Evolutionary conservation across 768 basidiomycete species (phyloP), one percentile per base, ranked within the genome.

Genomic region (Suillus lakei): DNA sequence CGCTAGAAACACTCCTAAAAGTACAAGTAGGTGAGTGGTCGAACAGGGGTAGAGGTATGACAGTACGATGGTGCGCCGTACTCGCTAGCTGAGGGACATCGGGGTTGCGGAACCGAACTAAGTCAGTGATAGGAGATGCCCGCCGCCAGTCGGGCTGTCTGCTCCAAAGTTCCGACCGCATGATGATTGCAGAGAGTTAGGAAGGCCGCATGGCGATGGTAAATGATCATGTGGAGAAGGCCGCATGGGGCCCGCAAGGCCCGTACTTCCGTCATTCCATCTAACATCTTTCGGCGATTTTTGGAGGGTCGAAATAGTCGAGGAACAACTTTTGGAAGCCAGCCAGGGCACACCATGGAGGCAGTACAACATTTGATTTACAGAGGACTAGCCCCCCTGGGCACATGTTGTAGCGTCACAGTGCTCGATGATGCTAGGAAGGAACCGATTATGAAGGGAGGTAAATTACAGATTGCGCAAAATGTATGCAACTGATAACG

Each of bases 401-500:
- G 16, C 38, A 16, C 12, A 21, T 41, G 58, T 28, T 13, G 28
- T 30, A 7, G 26, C 18, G 28, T 59, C 58, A 59, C 12, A 21
- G 28, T 30, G 18, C 3, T 41, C 10, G 5, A 28, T 41, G 12
- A 41, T 41, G 56, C 9, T 58, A 30, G 39, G 28, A 39, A 28
- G 38, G 3, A 28, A 28, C 56, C 16, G 9, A 59, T 59, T 30
- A 59, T 28, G 39, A 59, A 59, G 39, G 18, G 26, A 41, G 3
- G 18, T 59, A 41, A 28, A 28, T 28, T 59, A 36, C 28, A 1
- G 18, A 21, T 41, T 30, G 39, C 28, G 18, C 56, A 26, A 26
- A 58, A 58, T 58, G 10, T 18, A 28, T 39, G 26, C 39, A 28
- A 21, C 5, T 62, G 7, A 65, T 72, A 76, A 36, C 34, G 6